Conservation (phyloP, 192 early-diverging fungal species). For the Coemansia sp. region DNA sequence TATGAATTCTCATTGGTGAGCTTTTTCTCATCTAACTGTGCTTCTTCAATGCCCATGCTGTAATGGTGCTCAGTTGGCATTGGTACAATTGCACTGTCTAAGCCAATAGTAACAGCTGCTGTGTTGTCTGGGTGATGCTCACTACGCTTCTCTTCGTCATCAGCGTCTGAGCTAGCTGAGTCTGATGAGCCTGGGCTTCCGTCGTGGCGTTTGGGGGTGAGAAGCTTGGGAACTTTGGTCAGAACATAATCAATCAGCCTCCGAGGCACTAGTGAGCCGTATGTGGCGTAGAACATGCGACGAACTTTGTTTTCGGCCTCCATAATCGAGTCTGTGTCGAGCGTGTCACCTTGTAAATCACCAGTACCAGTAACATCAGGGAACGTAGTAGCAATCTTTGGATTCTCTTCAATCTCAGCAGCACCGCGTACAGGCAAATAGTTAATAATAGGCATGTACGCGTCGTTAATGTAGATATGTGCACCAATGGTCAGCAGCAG, state of each 20-base stretch:
- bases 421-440: conserved; percentile 55
- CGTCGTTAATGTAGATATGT: conserved; percentile 60
- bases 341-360: conserved; percentile 12
- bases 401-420: conserved; percentile 46
- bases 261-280: conserved; percentile 42
- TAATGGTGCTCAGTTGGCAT: conserved; percentile 45
- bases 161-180: background rate
- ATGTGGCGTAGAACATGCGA: conserved; percentile 33
- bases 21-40: background rate
- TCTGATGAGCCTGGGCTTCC: background rate
- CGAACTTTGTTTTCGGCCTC: conserved; percentile 24
- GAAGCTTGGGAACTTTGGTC: conserved; percentile 38
- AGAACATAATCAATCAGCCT: conserved; percentile 39
- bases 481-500: conserved; percentile 57
- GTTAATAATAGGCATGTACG: conserved; percentile 61
- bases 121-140: background rate
- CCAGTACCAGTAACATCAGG: conserved; percentile 30
- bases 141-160: conserved; percentile 7
- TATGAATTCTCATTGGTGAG: conserved; percentile 31
- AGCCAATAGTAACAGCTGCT: background rate
- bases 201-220: conserved; percentile 5
- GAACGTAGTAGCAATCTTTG: conserved; percentile 28
- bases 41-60: background rate
- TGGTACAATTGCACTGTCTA: conserved; percentile 4
- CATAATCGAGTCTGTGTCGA: conserved; percentile 12